phyloP scores from a whole-genome alignment of 495 filamentous ascomycete species.

The Xylaria grammica region DNA sequence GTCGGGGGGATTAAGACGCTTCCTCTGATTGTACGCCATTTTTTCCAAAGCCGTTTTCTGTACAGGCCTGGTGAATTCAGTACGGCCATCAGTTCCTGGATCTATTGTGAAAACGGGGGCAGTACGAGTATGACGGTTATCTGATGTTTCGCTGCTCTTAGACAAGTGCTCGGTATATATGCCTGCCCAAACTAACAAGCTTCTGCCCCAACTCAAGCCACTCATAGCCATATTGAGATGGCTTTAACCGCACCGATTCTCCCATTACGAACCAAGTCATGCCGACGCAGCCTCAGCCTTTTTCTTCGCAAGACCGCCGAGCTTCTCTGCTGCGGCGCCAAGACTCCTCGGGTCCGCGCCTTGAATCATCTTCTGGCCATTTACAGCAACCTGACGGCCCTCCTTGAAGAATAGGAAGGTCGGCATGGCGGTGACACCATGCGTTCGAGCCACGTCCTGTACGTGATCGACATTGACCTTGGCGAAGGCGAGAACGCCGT shows the following conservation, averaged over 20 bases:
- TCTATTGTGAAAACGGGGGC: too few relatives aligned
- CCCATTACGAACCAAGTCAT: not conserved
- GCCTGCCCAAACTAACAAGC: too few relatives aligned
- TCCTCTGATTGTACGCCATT: too few relatives aligned
- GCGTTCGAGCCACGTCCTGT: slow-evolving; percentile 51
- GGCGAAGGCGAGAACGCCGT: slow-evolving; percentile 56
- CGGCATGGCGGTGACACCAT: slow-evolving; percentile 67
- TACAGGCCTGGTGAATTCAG: too few relatives aligned
- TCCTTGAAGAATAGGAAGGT: slow-evolving; percentile 87
- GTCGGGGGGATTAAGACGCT: too few relatives aligned
- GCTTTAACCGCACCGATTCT: not conserved
- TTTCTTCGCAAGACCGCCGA: slow-evolving; percentile 40
- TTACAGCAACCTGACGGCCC: slow-evolving; percentile 65
- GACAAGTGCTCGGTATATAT: too few relatives aligned
- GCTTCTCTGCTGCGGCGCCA: slow-evolving; percentile 36
- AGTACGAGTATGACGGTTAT: too few relatives aligned
- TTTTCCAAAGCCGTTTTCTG: too few relatives aligned
- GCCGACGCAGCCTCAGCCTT: slow-evolving; percentile 21
- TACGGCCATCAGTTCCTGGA: too few relatives aligned
- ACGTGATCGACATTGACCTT: slow-evolving; percentile 64
- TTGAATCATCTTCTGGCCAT: slow-evolving; percentile 49
- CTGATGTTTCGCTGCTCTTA: too few relatives aligned
- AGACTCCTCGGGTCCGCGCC: slow-evolving; percentile 45
- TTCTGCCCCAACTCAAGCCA: not conserved
- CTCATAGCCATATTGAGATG: not conserved